These are phyloP conservation scores for Candida ficus DNA, from an alignment of 805 yeast species.

Conservation along the genomic window DNA sequence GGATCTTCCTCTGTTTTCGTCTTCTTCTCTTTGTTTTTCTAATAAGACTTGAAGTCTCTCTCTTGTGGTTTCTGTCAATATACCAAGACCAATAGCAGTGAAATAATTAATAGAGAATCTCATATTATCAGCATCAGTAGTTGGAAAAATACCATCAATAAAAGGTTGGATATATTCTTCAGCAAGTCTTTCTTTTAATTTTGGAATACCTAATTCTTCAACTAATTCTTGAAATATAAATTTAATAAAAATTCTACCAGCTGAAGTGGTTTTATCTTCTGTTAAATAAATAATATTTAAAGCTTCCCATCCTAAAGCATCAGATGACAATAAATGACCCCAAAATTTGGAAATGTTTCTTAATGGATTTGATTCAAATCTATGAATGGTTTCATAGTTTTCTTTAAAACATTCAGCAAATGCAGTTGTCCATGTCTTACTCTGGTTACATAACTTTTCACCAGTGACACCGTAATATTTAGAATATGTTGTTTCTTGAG, in stretches of 20 bases:
- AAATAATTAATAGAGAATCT: slow-evolving; percentile 85
- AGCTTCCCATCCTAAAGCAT: slow-evolving; percentile 59
- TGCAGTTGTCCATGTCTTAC: slow-evolving; percentile 49
- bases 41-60: slow-evolving; percentile 36
- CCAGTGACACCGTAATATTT: slow-evolving; percentile 78
- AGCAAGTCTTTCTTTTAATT: slow-evolving; percentile 42
- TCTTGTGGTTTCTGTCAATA: slow-evolving; percentile 80
- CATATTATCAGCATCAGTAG: slow-evolving; percentile 42
- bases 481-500: slow-evolving; percentile 82
- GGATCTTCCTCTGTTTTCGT: slow-evolving; percentile 17
- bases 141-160: slow-evolving; percentile 62
- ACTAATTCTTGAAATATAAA: slow-evolving; percentile 75
- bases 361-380: slow-evolving; percentile 65
- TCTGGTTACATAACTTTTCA: slow-evolving; percentile 52
- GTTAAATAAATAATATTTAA: slow-evolving; percentile 54
- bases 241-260: slow-evolving; percentile 75
- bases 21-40: slow-evolving; percentile 14
- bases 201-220: slow-evolving; percentile 63
- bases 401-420: slow-evolving; percentile 50
- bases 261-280: slow-evolving; percentile 71
- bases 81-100: slow-evolving; percentile 88
- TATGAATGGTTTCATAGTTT: slow-evolving; percentile 55
- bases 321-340: slow-evolving; percentile 77
- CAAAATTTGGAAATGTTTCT: slow-evolving; percentile 79
- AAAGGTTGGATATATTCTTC: slow-evolving; percentile 48